Conservation (phyloP, 495 filamentous ascomycete genomes). For the Friedmanniomyces simplex region DNA sequence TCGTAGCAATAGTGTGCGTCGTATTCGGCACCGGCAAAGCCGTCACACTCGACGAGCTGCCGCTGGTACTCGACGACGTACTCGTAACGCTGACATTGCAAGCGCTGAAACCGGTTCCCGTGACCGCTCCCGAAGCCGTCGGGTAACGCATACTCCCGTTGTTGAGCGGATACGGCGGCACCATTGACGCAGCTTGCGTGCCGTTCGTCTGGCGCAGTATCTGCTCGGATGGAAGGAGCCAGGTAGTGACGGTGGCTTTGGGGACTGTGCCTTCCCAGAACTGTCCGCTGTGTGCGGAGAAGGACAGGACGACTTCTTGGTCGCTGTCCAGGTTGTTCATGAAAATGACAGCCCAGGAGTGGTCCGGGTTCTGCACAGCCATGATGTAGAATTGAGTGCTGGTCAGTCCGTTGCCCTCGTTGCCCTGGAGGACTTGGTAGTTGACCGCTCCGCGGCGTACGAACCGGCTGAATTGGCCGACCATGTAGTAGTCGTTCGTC, state of each 20-base stretch:
- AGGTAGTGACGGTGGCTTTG: conserved; percentile 6
- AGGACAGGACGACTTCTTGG: conserved; percentile 10
- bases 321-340: conserved; percentile 13
- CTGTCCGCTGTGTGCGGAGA: conserved; percentile 1
- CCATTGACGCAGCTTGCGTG: neutral
- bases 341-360: conserved; percentile 15
- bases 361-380: conserved; percentile 14
- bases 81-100: neutral
- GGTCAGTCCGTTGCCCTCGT: conserved; percentile 2
- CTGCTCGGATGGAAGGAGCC: conserved; percentile 12
- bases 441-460: conserved; percentile 40
- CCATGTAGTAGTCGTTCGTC: conserved; percentile 45
- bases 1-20: conserved; percentile 8
- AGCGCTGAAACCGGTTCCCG: neutral
- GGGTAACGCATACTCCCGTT: neutral
- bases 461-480: conserved; percentile 48
- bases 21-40: conserved; percentile 11
- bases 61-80: conserved; percentile 1
- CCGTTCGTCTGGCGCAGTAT: conserved; percentile 3
- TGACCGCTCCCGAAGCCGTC: neutral
- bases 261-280: conserved; percentile 14
- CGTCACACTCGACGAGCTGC: conserved; percentile 1
- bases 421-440: conserved; percentile 10
- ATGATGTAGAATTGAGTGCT: conserved; percentile 13
- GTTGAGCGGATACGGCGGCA: conserved; percentile 2